These are phyloP conservation scores for Sporothrix inflata DNA, from an alignment of 2,329 filamentous ascomycete species.

Conservation along the genomic window DNA sequence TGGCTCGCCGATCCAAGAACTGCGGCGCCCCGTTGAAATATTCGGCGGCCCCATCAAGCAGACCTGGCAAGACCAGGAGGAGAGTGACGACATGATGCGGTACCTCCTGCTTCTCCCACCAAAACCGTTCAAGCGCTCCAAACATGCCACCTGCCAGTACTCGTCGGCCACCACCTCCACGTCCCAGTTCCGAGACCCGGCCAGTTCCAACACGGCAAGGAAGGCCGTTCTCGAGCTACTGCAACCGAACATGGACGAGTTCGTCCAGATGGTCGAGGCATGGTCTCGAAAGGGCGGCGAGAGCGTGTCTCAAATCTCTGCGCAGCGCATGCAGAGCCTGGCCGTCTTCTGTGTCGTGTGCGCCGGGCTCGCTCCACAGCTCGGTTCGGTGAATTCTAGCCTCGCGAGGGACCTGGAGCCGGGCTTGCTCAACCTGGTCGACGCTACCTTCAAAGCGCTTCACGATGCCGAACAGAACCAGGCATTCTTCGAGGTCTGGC, in stretches of 20 bases:
- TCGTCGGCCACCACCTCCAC: conserved; percentile 18
- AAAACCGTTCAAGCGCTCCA: conserved; percentile 1
- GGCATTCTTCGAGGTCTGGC: conserved; percentile 51
- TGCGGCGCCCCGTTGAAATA: conserved; percentile 41
- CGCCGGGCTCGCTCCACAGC: conserved; percentile 52
- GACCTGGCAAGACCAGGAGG: conserved; percentile 50
- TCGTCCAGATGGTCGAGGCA: conserved; percentile 50
- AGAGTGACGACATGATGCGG: conserved; percentile 50
- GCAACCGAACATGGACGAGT: conserved; percentile 55
- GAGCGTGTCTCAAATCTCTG: conserved; percentile 53
- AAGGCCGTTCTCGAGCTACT: conserved; percentile 59
- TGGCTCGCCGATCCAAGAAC: conserved; percentile 49
- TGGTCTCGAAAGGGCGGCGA: conserved; percentile 52
- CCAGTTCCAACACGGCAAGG: conserved; percentile 47
- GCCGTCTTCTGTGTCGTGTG: conserved; percentile 53
- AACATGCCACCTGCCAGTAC: conserved; percentile 20
- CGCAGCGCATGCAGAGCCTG: conserved; percentile 57
- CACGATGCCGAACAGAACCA: conserved; percentile 51
- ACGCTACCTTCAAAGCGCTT: conserved; percentile 47
- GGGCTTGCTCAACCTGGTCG: conserved; percentile 46
- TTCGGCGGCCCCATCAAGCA: conserved; percentile 56
- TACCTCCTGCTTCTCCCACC: conserved; percentile 60
- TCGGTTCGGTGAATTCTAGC: conserved; percentile 52
- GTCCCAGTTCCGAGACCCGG: conserved; percentile 28
- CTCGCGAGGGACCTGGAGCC: conserved; percentile 55